These are phyloP conservation scores for Syzygium malaccense DNA, from an alignment of 441 rosid species.

Conservation along the genomic window DNA sequence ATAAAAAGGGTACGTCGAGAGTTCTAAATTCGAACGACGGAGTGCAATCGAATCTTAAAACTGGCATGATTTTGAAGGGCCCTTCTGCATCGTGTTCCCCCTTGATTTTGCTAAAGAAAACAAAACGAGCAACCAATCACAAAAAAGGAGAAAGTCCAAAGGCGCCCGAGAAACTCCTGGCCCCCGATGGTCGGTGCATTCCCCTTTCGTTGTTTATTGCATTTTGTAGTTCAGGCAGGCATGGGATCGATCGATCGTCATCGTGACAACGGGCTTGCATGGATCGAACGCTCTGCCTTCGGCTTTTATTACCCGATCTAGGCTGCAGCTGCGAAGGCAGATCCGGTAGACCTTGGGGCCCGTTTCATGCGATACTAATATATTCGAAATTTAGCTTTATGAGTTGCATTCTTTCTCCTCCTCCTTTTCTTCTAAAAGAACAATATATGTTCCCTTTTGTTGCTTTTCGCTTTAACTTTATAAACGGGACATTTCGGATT, in stretches of 20 bases:
- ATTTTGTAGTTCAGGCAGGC: neutral
- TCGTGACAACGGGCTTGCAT: neutral
- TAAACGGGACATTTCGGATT: neutral
- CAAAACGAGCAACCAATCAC: neutral
- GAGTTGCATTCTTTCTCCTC: neutral
- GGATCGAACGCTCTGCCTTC: neutral
- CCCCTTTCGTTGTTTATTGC: neutral
- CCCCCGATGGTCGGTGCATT: neutral
- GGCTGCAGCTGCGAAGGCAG: neutral
- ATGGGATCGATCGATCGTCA: neutral
- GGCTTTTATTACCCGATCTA: neutral
- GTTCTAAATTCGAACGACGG: neutral
- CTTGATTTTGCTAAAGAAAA: neutral
- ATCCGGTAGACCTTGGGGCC: neutral
- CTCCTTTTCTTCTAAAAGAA: neutral
- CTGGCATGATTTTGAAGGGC: neutral
- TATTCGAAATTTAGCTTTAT: neutral
- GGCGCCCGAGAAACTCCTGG: neutral
- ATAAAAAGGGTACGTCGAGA: neutral
- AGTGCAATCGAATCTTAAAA: neutral
- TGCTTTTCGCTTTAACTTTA: neutral
- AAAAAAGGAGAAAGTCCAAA: no score
- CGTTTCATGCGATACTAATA: neutral
- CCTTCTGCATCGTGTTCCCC: neutral
- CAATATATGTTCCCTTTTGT: neutral